Conservation (phyloP, 177 flowering plant species). For the Tripterygium wilfordii region DNA sequence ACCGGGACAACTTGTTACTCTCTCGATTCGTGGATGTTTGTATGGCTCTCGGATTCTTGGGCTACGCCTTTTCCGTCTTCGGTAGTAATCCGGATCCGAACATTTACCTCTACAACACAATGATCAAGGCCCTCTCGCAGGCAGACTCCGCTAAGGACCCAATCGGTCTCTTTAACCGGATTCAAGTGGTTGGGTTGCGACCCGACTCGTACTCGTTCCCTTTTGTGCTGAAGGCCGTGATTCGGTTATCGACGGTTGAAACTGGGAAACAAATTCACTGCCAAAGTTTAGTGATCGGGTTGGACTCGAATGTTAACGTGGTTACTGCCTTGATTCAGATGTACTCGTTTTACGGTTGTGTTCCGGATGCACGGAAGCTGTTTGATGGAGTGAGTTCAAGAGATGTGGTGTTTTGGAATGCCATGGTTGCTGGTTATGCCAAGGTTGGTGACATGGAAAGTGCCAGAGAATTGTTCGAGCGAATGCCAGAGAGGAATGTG, state of each 20-base stretch:
- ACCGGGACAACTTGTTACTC: constrained; percentile 31
- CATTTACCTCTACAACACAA: constrained; percentile 39
- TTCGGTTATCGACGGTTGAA: constrained; percentile 14
- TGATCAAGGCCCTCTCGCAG: constrained; percentile 37
- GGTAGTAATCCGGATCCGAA: constrained; percentile 19
- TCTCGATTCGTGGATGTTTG: constrained; percentile 31
- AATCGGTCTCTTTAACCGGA: constrained; percentile 25
- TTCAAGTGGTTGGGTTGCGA: constrained; percentile 25
- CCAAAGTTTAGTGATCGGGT: constrained; percentile 34
- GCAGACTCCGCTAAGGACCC: constrained; percentile 27
- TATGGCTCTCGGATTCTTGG: constrained; percentile 26
- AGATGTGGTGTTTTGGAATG: constrained; percentile 53
- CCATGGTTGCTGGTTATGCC: constrained; percentile 52
- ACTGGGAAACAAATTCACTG: constrained; percentile 43
- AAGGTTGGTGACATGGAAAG: constrained; percentile 43
- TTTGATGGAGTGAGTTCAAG: constrained; percentile 31
- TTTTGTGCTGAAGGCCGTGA: constrained; percentile 47
- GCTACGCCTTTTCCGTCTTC: constrained; percentile 33
- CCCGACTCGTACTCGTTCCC: constrained; percentile 62
- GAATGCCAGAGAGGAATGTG: constrained; percentile 50
- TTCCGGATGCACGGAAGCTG: constrained; percentile 43
- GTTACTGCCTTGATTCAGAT: constrained; percentile 38
- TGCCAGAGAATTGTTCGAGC: constrained; percentile 44
- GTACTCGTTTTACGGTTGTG: constrained; percentile 35
- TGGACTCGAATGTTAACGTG: constrained; percentile 33